Evolutionary conservation across 176 grass and related monocot species (phyloP), one percentile per base, ranked within the genome.

Genomic region (Raddia distichophylla): DNA sequence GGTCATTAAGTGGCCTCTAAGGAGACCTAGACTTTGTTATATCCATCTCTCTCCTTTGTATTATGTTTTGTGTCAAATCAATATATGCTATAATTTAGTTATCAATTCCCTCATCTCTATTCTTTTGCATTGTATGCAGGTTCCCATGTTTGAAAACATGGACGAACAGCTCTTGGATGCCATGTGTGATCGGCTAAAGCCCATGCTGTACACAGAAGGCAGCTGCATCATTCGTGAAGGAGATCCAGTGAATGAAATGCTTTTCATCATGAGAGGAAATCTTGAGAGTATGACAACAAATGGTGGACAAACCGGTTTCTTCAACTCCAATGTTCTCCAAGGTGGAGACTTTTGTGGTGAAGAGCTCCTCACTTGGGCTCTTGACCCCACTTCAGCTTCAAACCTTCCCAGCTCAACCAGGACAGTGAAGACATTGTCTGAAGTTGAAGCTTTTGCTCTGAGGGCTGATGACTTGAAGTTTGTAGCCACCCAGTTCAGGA

Each of bases 61-160:
- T 64, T 52, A 22, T 63, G 49, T 73, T 37, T 17, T 54, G 37
- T 35, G 69, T 76, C 48, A 44, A 79, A 79, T 54, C 35, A 78
- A 33, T 60, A 64, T n/a, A 13, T 46, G 34, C 14, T 47, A 56
- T 79, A 57, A 8, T 65, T 57, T 73, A 44, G 37, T 35, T 67
- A 45, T 52, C 73, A 55, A 2, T n/a, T 43, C 20, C 49, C 19
- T 42, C 12, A 35, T 56, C 50, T 76, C 65, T 81, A 64, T 64
- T 32, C 7, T 49, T 75, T 56, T 73, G 11, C 34, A 12, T 35
- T 71, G 3, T 67, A 69, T 75, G 49, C 69, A 97, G 94, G 94
- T 97, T 79, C 91, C 94, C 9, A 90, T 97, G 94, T 98, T 98
- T n/a, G 84, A 91, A 85, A 91, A 98, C 55, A 93, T 98, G 96